A percentile compares a stretch with the other conserved stretches of the same genome.
phyloP scores from a whole-genome alignment of 106 monocot species.

The Triglochin maritima region DNA sequence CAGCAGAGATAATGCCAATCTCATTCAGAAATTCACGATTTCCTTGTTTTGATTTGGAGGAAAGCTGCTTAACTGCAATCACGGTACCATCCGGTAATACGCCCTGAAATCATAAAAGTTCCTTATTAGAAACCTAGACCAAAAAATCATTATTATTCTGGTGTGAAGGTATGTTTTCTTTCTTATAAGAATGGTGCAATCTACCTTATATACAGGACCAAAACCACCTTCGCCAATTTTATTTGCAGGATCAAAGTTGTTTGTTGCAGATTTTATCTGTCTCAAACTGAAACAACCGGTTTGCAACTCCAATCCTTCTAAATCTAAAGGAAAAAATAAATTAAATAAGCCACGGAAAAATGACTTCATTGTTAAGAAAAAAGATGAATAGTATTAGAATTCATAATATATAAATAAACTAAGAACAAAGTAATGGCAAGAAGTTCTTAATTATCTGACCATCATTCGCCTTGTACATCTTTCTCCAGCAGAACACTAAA shows the following conservation, averaged over 20 bases:
- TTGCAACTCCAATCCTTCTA: conserved; percentile 7
- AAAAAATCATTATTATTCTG: no score
- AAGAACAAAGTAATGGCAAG: not conserved
- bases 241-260: conserved; percentile 12
- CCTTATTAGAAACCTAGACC: no score
- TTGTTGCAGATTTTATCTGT: conserved; percentile 13
- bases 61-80: conserved; percentile 16
- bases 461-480: not conserved
- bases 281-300: conserved; percentile 9
- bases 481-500: conserved; percentile 3
- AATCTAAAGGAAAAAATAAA: not conserved
- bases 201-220: not conserved
- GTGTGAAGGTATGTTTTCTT: no score
- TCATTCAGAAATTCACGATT: conserved; percentile 15
- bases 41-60: conserved; percentile 18
- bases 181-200: no score
- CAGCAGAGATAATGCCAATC: conserved; percentile 17
- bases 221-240: conserved; percentile 14
- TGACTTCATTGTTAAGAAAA: no score
- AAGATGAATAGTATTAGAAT: not conserved
- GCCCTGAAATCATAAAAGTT: conserved; percentile 4
- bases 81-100: conserved; percentile 1
- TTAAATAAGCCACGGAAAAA: no score
- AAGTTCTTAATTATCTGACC: not conserved
- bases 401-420: not conserved